Conservation (phyloP, 129 eudicot genomes). For the Kitagawia praeruptora region DNA sequence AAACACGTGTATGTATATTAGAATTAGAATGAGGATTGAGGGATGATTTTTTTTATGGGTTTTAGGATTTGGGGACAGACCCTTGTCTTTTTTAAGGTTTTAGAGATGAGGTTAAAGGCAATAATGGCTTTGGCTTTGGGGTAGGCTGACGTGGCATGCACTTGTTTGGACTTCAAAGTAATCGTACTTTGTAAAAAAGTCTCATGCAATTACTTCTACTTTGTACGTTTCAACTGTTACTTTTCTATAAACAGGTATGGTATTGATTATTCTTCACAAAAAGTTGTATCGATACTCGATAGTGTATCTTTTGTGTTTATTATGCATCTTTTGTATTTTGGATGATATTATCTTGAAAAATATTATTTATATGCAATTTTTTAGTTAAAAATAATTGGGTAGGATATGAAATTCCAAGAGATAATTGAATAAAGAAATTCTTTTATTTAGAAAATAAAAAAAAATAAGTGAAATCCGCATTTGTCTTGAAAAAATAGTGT, state of each 20-base stretch:
- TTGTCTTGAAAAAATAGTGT: too few species aligned
- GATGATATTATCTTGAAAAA: too few species aligned
- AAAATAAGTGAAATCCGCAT: too few species aligned
- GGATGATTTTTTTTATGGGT: not conserved
- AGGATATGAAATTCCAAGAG: too few species aligned
- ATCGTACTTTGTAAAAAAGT: not conserved
- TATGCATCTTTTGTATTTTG: too few species aligned
- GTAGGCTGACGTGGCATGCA: not conserved
- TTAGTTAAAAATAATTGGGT: too few species aligned
- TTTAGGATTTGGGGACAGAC: not conserved
- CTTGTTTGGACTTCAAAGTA: too few species aligned
- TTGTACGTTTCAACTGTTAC: not conserved
- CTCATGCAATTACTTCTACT: not conserved
- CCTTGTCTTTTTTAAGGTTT: slow-evolving; percentile 1
- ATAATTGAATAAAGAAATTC: too few species aligned
- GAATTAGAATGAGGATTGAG: not conserved
- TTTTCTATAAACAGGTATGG: not conserved
- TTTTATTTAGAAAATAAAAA: too few species aligned
- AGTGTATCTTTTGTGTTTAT: too few species aligned
- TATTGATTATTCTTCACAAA: not conserved
- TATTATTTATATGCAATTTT: too few species aligned
- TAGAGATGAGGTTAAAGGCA: not conserved
- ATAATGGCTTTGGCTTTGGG: not conserved
- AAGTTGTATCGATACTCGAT: not conserved
- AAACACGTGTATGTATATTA: too few species aligned